A percentile compares a stretch with the other conserved stretches of the same genome.
Conservation (phyloP, 2,329 filamentous ascomycete genomes). For the Fusarium keratoplasticum region DNA sequence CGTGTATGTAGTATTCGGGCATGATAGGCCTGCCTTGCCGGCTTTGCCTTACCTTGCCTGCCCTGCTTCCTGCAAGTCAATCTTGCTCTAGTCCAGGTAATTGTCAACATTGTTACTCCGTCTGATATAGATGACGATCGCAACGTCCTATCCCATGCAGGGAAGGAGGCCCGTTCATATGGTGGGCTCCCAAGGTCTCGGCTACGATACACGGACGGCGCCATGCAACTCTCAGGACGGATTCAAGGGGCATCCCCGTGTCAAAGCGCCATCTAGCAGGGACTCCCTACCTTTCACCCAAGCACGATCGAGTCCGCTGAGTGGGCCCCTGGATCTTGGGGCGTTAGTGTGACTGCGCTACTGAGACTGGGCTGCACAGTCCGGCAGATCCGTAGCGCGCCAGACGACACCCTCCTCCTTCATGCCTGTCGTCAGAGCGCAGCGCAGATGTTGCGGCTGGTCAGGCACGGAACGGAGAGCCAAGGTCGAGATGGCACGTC, state of each 20-base stretch:
- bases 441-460: background rate
- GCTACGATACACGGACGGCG: slow-evolving; percentile 3
- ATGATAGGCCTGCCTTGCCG: background rate
- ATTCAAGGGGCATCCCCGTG: slow-evolving; percentile 24
- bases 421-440: slow-evolving; percentile 31
- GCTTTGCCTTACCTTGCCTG: background rate
- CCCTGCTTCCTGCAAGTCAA: background rate
- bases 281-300: slow-evolving; percentile 12
- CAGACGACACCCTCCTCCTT: slow-evolving; percentile 23
- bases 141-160: background rate
- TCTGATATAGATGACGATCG: background rate
- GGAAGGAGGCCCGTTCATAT: slow-evolving; percentile 5
- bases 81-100: background rate
- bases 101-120: background rate
- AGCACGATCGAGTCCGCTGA: slow-evolving; percentile 13
- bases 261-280: slow-evolving; percentile 40
- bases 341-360: slow-evolving; percentile 24
- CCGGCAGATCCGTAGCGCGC: slow-evolving; percentile 42
- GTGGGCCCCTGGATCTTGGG: slow-evolving; percentile 30
- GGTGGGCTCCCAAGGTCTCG: background rate
- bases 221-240: slow-evolving; percentile 8
- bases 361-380: slow-evolving; percentile 16
- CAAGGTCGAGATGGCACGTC: slow-evolving; percentile 6
- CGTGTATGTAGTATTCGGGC: background rate
- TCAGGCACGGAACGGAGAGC: slow-evolving; percentile 4